A percentile compares a stretch with the other conserved stretches of the same genome.
Evolutionary conservation across 305 asterid genomes (phyloP).

Genomic region (Galium porrigens): DNA sequence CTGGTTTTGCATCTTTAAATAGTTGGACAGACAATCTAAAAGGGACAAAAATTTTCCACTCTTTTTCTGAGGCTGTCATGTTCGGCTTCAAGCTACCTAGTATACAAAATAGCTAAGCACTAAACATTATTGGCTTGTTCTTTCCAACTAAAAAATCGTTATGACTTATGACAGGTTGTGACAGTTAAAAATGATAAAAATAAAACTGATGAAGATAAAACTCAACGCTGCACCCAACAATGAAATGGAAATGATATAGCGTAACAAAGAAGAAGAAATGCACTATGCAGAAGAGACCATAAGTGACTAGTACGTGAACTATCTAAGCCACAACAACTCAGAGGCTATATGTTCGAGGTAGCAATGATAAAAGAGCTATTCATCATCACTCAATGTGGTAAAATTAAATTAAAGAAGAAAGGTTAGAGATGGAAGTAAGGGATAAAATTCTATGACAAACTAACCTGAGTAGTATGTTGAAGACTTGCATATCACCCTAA

Average conservation of each 20-base stretch:
- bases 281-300: background rate
- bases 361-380: background rate
- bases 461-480: background rate
- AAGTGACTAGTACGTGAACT: background rate
- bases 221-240: background rate
- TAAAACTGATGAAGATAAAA: background rate
- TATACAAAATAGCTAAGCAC: background rate
- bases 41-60: background rate
- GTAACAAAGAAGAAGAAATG: background rate
- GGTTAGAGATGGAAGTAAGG: background rate
- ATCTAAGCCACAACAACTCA: background rate
- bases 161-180: background rate
- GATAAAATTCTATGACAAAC: slow-evolving; percentile 1
- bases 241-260: background rate
- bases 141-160: background rate
- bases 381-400: background rate
- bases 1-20: background rate
- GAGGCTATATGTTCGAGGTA: no score
- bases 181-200: background rate
- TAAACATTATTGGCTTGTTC: background rate
- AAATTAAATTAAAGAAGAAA: background rate
- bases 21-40: background rate
- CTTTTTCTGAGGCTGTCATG: background rate
- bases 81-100: background rate
- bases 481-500: background rate